Conservation (phyloP, 2,329 filamentous ascomycete genomes). For the Trichoderma sp. region DNA sequence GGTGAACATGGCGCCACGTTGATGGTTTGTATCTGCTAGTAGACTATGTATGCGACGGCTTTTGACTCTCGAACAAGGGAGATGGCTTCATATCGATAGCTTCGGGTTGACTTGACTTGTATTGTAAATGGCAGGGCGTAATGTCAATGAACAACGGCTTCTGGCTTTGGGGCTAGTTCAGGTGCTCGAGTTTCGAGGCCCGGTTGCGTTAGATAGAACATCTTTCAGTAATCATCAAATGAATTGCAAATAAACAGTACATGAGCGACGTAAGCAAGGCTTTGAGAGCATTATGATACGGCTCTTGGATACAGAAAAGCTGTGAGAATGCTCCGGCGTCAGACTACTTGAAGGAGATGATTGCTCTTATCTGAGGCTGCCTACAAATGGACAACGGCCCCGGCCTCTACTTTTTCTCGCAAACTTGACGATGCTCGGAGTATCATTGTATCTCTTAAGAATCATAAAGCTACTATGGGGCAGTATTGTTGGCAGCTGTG, state of each 20-base stretch:
- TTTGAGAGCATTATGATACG: not conserved
- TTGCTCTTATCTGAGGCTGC: not conserved
- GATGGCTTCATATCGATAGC: conserved; percentile 5
- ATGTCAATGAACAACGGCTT: not conserved
- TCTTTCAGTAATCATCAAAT: not conserved
- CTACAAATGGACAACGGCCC: not conserved
- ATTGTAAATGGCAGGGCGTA: not conserved
- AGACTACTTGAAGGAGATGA: not conserved
- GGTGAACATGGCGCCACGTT: conserved; percentile 8
- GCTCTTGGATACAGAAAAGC: not conserved
- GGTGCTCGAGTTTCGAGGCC: too few species aligned
- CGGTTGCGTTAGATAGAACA: not conserved
- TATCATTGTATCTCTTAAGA: not conserved
- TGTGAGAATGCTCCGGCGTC: not conserved
- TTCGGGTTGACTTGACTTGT: not conserved
- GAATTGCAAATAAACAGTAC: not conserved
- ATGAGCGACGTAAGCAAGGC: too few species aligned
- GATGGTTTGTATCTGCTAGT: not conserved
- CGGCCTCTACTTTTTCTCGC: not conserved
- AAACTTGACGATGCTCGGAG: too few species aligned
- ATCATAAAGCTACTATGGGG: not conserved
- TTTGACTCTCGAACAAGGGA: not conserved
- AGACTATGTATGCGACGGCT: not conserved
- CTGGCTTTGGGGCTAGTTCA: not conserved
- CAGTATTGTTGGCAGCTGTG: not conserved